phyloP scores from a whole-genome alignment of 495 filamentous ascomycete genomes.

The Penicillium bialowiezense region DNA sequence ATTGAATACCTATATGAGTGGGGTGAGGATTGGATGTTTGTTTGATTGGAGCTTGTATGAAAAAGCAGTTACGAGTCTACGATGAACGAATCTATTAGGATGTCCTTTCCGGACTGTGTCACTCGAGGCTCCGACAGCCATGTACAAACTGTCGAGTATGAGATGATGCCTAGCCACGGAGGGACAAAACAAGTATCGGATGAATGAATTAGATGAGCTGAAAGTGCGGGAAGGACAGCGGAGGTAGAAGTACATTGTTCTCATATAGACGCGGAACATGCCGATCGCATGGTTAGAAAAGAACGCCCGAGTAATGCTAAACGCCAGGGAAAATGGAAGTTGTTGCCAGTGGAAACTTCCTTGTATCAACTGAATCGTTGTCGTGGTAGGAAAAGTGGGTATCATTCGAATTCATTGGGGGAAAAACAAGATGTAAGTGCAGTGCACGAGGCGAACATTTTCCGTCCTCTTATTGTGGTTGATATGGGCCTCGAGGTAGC shows the following conservation, averaged over 20 bases:
- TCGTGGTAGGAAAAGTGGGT: constrained; percentile 14
- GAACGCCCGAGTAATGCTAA: neutral
- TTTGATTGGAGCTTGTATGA: constrained; percentile 3
- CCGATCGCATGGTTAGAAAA: neutral
- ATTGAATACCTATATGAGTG: constrained; percentile 9
- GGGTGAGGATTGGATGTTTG: constrained; percentile 15
- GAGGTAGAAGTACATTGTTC: constrained; percentile 1
- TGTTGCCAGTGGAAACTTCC: neutral
- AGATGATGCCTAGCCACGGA: too few species aligned
- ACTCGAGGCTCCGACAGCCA: too few species aligned
- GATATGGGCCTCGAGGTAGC: constrained; percentile 18
- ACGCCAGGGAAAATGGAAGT: neutral
- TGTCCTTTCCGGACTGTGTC: too few species aligned
- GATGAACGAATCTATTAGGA: neutral
- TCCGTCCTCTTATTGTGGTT: constrained; percentile 7
- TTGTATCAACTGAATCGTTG: constrained; percentile 6
- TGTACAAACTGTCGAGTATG: too few species aligned
- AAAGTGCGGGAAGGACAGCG: neutral
- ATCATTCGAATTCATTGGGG: constrained; percentile 27
- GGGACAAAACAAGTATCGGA: neutral
- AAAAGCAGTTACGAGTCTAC: too few species aligned
- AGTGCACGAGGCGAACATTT: constrained; percentile 10
- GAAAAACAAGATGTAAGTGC: constrained; percentile 13
- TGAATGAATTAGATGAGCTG: neutral
- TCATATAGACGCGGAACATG: neutral